These are phyloP conservation scores for Stemphylium vesicarium DNA, from an alignment of 2,329 filamentous ascomycete species.

Conservation along the genomic window DNA sequence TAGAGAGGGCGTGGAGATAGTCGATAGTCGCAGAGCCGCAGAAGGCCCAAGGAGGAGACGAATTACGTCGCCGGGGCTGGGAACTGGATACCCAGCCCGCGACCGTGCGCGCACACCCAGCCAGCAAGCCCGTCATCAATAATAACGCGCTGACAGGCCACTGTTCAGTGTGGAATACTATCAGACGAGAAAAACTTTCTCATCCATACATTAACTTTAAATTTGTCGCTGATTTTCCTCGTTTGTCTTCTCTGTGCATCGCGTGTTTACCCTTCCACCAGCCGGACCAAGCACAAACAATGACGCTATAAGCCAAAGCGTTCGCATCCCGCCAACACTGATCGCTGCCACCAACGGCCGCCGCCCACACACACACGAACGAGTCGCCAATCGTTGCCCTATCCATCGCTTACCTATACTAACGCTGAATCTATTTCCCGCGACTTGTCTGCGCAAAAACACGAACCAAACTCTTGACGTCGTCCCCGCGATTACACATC, in stretches of 20 bases:
- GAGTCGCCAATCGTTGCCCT: conserved; percentile 18
- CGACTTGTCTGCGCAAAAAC: neutral
- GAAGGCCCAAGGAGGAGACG: conserved; percentile 13
- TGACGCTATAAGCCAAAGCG: conserved; percentile 19
- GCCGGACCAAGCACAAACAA: conserved; percentile 15
- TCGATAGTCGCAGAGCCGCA: conserved; percentile 24
- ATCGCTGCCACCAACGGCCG: conserved; percentile 13
- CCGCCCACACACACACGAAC: conserved; percentile 13
- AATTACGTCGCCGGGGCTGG: conserved; percentile 18
- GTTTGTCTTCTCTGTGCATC: too few relatives aligned
- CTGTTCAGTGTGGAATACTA: too few relatives aligned
- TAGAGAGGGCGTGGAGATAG: conserved; percentile 18
- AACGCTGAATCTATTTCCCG: neutral
- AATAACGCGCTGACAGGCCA: neutral
- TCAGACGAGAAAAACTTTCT: too few relatives aligned
- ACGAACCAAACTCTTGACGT: too few relatives aligned
- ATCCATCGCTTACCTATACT: conserved; percentile 1
- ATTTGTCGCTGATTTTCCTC: too few relatives aligned
- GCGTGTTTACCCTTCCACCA: neutral
- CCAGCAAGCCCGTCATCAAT: neutral
- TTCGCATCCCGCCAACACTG: conserved; percentile 19
- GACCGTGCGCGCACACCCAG: conserved; percentile 15
- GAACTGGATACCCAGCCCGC: neutral
- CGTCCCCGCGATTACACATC: neutral
- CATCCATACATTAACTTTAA: too few relatives aligned